phyloP scores from a whole-genome alignment of 2,329 filamentous ascomycete genomes.

The Beauveria asiatica region DNA sequence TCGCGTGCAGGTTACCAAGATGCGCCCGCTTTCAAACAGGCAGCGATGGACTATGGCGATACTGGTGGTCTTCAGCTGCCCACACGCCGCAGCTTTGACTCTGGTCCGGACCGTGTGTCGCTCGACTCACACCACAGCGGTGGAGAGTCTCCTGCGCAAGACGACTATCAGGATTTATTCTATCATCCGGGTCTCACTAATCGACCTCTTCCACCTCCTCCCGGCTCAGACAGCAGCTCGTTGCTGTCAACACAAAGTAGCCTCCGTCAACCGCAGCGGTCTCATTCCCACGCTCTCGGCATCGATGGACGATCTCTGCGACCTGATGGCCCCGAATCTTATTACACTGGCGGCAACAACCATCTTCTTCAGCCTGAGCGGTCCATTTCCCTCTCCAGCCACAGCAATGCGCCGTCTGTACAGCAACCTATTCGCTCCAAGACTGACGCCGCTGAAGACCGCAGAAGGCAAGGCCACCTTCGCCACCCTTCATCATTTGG shows the following conservation, averaged over 20 bases:
- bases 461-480: constrained; percentile 44
- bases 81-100: constrained; percentile 77
- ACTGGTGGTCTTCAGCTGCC: constrained; percentile 85
- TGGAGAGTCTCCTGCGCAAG: constrained; percentile 58
- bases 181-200: constrained; percentile 75
- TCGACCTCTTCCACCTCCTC: constrained; percentile 56
- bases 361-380: constrained; percentile 47
- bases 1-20: constrained; percentile 21
- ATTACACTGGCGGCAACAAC: constrained; percentile 28
- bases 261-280: constrained; percentile 34
- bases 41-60: constrained; percentile 75
- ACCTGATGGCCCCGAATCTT: constrained; percentile 40
- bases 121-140: constrained; percentile 47
- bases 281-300: constrained; percentile 42
- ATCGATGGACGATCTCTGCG: constrained; percentile 33
- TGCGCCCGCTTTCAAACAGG: constrained; percentile 42
- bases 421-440: constrained; percentile 82
- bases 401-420: constrained; percentile 70
- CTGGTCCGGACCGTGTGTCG: constrained; percentile 71
- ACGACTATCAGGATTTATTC: constrained; percentile 82
- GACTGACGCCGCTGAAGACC: constrained; percentile 78
- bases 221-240: constrained; percentile 53
- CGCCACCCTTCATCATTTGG: constrained; percentile 41
- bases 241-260: constrained; percentile 37
- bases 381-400: constrained; percentile 75